Evolutionary conservation across 139 green algal genomes (phyloP).

Genomic region (Pycnococcus provasolii): DNA sequence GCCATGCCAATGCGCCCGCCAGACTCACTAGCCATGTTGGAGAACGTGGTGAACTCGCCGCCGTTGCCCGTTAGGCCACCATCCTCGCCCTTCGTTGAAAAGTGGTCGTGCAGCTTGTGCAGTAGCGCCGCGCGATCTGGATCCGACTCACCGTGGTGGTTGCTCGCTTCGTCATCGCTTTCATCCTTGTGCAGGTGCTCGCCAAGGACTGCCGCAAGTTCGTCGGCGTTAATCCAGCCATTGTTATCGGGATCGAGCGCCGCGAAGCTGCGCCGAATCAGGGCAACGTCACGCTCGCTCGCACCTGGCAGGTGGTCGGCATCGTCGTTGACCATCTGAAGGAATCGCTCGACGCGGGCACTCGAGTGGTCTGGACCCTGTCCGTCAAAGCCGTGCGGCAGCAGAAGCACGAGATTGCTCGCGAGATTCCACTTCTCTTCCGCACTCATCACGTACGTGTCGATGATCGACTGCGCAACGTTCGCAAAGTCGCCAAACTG

Average conservation of each 20-base stretch:
- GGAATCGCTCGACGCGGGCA: constrained; percentile 63
- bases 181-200: too few relatives aligned
- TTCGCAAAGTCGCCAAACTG: constrained; percentile 90
- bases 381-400: constrained; percentile 90
- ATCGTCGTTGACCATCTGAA: constrained; percentile 54
- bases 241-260: too few relatives aligned
- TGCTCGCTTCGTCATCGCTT: too few relatives aligned
- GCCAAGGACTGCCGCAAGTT: too few relatives aligned
- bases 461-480: constrained; percentile 65
- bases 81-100: neutral
- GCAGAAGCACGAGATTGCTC: constrained; percentile 58
- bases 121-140: too few relatives aligned
- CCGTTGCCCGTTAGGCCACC: neutral
- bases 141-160: too few relatives aligned
- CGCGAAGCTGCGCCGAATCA: constrained; percentile 32
- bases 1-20: constrained; percentile 12
- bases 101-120: neutral
- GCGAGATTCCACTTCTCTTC: constrained; percentile 71
- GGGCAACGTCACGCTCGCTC: constrained; percentile 19
- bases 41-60: neutral
- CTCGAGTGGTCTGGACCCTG: constrained; percentile 67
- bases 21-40: neutral
- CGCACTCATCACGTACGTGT: constrained; percentile 62
- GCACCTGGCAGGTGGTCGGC: constrained; percentile 50
- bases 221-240: too few relatives aligned